Evolutionary conservation across 257 asterid species (phyloP), one percentile per base, ranked within the genome.

Genomic region (Paulownia fortunei): DNA sequence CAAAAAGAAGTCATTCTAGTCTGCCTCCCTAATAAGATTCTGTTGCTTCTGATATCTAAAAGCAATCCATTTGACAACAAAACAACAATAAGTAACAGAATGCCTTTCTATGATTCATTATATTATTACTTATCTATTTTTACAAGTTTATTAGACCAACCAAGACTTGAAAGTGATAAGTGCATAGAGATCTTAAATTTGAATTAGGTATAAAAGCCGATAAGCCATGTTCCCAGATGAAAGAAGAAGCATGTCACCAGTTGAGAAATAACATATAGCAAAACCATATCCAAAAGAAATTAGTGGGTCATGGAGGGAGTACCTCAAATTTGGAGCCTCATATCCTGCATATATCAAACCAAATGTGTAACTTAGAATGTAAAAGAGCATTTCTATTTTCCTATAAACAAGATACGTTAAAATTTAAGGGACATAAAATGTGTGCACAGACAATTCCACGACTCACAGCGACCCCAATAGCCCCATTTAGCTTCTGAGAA

Each of bases 321-420:
- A 89, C 95, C 95, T 89, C 73, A 91, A 82, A 3, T 84, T 78
- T 6, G 90, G 93, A 82, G 95, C 87, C 65, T 89, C 94, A 83
- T 83, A 91, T 46, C 97, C 97, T 91, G 88, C 82, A 86, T 4
- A 70, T 0, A 56, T 42, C 8, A 18, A 55, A 70, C 55, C 19
- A 71, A 74, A 62, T 3, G 4, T 42, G 15, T 15, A 42, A 51
- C 44, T 72, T 64, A 52, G 23, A n/a, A 39, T 39, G 13, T 12
- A 54, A 34, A 16, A 52, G 1, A 30, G 13, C 24, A 21, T 13
- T 37, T 2, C 36, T 8, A 62, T 2, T 3, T 34, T 12, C 47
- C 18, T 47, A 18, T 12, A 39, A 36, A 47, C 18, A 49, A 16
- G 16, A 15, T 30, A 5, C n/a, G 23, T 16, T 11, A 44, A 44